Conservation (phyloP, 1,284 basidiomycete genomes). For the Irpex sp. region DNA sequence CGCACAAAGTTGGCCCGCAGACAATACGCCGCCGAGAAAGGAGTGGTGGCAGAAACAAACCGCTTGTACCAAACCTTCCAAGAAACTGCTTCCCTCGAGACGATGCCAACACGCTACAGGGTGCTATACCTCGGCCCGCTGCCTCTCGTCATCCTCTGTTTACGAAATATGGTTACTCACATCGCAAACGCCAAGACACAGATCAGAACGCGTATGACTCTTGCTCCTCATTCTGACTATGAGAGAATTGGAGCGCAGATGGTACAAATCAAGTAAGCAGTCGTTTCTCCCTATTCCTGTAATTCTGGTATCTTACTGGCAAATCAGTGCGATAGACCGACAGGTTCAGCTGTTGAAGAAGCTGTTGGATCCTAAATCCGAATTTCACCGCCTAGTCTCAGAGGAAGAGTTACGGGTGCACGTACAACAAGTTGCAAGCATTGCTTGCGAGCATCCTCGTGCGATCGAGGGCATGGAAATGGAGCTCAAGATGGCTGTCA, state of each 20-base stretch:
- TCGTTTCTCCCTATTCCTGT: too few species aligned
- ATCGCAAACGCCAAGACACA: slow-evolving; percentile 29
- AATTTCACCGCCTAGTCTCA: slow-evolving; percentile 16
- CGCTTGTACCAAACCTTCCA: not conserved
- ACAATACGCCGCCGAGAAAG: not conserved
- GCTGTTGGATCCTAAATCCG: slow-evolving; percentile 15
- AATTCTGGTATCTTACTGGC: not conserved
- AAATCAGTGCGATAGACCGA: slow-evolving; percentile 7
- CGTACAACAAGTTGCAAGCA: slow-evolving; percentile 10
- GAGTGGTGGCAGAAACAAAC: not conserved
- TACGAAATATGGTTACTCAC: slow-evolving; percentile 34
- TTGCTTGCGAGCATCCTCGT: not conserved
- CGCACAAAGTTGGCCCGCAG: not conserved
- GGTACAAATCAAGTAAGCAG: slow-evolving; percentile 22
- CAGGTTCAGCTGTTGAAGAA: slow-evolving; percentile 15
- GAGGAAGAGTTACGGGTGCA: slow-evolving; percentile 15
- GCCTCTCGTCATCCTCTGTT: slow-evolving; percentile 43
- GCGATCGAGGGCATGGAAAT: too few species aligned
- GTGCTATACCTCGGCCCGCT: slow-evolving; percentile 46
- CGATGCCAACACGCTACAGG: slow-evolving; percentile 34
- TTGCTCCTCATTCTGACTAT: slow-evolving; percentile 27
- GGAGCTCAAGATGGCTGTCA: too few species aligned
- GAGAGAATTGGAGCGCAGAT: slow-evolving; percentile 31
- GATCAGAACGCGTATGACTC: slow-evolving; percentile 31
- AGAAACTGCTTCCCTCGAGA: slow-evolving; percentile 8